Conservation (phyloP, 2,329 filamentous ascomycete genomes). For the Zymoseptoria tritici region DNA sequence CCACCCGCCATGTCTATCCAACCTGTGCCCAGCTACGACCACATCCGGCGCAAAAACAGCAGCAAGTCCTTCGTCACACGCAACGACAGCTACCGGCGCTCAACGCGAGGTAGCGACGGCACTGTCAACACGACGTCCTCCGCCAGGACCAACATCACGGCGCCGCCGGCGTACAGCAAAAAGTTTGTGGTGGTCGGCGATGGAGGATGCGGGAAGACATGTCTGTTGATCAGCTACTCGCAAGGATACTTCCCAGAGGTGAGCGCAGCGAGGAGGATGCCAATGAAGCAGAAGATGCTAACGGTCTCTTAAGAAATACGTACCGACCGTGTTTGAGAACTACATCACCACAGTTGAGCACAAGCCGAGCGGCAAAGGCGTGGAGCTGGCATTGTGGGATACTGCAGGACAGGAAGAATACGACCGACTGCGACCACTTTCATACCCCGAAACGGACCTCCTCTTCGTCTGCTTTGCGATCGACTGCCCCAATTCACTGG, state of each 20-base stretch:
- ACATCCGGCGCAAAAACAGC: conserved; percentile 50
- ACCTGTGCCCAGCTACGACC: conserved; percentile 43
- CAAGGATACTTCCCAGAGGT: conserved; percentile 99
- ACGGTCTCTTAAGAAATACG: conserved; percentile 72
- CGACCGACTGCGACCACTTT: conserved; percentile 87
- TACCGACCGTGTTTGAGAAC: conserved; percentile 98
- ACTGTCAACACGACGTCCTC: conserved; percentile 76
- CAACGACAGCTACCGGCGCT: conserved; percentile 34
- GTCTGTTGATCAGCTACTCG: conserved; percentile 95
- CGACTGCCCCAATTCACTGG: conserved; percentile 94
- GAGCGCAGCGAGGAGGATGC: conserved; percentile 24
- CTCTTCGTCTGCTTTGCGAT: conserved; percentile 99
- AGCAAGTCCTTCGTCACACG: conserved; percentile 28
- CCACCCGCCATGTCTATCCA: conserved; percentile 24
- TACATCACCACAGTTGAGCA: conserved; percentile 98
- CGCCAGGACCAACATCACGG: conserved; percentile 75
- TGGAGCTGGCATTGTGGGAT: conserved; percentile 96
- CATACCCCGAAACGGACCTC: conserved; percentile 95
- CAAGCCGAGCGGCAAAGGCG: conserved; percentile 78
- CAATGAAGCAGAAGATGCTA: conserved; percentile 2
- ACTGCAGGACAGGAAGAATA: conserved; percentile 98
- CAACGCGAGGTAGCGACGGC: conserved; percentile 61
- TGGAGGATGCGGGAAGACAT: conserved; percentile 97
- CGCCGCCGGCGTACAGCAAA: conserved; percentile 90
- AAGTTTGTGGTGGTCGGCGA: conserved; percentile 99